Evolutionary conservation across 345 rosid genomes (phyloP).

Genomic region (Xanthoceras sorbifolium): DNA sequence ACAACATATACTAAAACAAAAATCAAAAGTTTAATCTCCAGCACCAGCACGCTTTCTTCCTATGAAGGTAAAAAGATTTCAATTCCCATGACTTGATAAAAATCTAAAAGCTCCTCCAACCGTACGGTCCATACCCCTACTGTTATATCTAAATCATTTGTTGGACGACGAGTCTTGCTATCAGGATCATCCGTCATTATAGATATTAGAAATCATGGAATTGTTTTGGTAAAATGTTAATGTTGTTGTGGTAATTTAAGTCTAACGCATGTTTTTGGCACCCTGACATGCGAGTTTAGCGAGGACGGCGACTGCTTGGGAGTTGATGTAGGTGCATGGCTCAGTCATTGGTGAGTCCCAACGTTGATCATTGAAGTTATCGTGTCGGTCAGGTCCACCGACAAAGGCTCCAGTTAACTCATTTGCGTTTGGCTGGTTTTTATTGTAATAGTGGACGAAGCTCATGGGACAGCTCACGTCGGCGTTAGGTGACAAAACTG

Average conservation of each 20-base stretch:
- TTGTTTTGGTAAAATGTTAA: too few species aligned
- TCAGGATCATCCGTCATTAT: too few species aligned
- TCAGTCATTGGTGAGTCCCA: constrained; percentile 67
- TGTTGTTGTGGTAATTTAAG: too few species aligned
- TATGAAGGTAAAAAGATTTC: not conserved
- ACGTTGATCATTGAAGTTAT: constrained; percentile 63
- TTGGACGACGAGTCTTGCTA: too few species aligned
- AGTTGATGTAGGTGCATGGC: constrained; percentile 91
- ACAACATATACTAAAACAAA: not conserved
- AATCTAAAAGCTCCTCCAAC: not conserved
- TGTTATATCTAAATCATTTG: too few species aligned
- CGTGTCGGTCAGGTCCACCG: constrained; percentile 86
- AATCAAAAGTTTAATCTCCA: not conserved
- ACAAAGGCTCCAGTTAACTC: constrained; percentile 84
- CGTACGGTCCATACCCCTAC: too few species aligned
- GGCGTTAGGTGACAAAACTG: constrained; percentile 16
- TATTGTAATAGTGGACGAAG: constrained; percentile 55
- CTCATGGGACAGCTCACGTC: constrained; percentile 58
- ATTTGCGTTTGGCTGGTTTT: constrained; percentile 60
- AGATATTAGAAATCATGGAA: too few species aligned
- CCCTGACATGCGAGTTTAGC: constrained; percentile 60
- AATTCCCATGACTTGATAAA: not conserved
- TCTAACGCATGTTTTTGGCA: not conserved
- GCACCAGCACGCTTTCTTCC: not conserved
- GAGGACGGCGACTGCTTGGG: constrained; percentile 63